Conservation (phyloP, 2,329 filamentous ascomycete genomes). For the Aspergillus aculeatinus region DNA sequence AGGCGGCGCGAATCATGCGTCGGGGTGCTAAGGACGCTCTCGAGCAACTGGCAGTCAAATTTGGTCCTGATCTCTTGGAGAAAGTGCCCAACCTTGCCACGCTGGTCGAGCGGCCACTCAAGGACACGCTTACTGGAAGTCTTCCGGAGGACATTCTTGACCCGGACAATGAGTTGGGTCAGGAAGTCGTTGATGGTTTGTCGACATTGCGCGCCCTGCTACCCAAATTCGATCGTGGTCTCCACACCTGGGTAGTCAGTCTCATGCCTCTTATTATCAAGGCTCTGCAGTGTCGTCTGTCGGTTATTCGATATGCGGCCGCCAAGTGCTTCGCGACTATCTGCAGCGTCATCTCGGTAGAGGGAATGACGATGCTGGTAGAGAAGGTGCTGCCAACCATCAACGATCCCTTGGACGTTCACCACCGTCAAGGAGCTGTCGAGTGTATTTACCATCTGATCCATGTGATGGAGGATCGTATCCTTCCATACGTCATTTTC, state of each 20-base stretch:
- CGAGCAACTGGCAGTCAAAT: slow-evolving; percentile 78
- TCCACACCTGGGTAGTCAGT: slow-evolving; percentile 77
- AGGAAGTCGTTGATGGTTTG: slow-evolving; percentile 90
- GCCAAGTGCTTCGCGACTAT: slow-evolving; percentile 97
- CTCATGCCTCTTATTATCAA: slow-evolving; percentile 84
- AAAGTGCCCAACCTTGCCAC: slow-evolving; percentile 77
- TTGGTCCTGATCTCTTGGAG: slow-evolving; percentile 74
- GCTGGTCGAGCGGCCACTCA: slow-evolving; percentile 79
- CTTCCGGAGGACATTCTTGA: slow-evolving; percentile 73
- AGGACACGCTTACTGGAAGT: slow-evolving; percentile 68
- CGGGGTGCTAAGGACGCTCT: slow-evolving; percentile 92
- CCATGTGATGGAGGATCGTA: slow-evolving; percentile 94
- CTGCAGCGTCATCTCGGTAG: slow-evolving; percentile 92
- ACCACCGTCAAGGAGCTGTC: slow-evolving; percentile 87
- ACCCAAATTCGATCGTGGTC: slow-evolving; percentile 76
- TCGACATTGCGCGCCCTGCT: slow-evolving; percentile 88
- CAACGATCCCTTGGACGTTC: slow-evolving; percentile 83
- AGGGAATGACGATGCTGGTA: slow-evolving; percentile 93
- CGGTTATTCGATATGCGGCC: slow-evolving; percentile 92
- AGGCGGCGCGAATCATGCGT: slow-evolving; percentile 82
- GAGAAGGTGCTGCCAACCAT: slow-evolving; percentile 90
- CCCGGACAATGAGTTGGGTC: slow-evolving; percentile 72
- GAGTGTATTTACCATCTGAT: slow-evolving; percentile 97
- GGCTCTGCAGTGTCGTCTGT: slow-evolving; percentile 81
- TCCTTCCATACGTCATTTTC: slow-evolving; percentile 97